phyloP scores from a whole-genome alignment of 1,284 basidiomycete species.

The Vanrija sp. region DNA sequence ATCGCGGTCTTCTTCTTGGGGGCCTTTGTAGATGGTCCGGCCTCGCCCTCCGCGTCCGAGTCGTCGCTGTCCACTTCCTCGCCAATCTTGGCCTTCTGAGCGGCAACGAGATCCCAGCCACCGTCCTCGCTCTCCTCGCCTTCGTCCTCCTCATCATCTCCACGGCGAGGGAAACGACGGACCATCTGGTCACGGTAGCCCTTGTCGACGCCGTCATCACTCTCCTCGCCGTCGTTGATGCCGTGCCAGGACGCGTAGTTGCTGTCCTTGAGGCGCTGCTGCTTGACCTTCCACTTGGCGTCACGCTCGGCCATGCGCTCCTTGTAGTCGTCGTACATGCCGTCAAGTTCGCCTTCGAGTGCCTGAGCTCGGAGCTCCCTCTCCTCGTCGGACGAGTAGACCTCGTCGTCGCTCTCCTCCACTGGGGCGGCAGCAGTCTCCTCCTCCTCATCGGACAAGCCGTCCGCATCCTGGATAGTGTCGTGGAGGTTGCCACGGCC shows the following conservation, averaged over 20 bases:
- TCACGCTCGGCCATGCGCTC: constrained; percentile 78
- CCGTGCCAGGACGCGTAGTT: constrained; percentile 72
- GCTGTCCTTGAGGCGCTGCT: constrained; percentile 71
- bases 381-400: constrained; percentile 66
- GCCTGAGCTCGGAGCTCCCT: constrained; percentile 59
- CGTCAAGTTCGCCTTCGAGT: constrained; percentile 83
- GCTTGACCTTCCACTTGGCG: constrained; percentile 82
- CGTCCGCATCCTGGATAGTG: constrained; percentile 52
- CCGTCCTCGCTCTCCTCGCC: constrained; percentile 57
- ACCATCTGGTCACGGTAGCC: constrained; percentile 27
- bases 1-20: constrained; percentile 19
- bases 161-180: constrained; percentile 26
- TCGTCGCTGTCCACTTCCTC: constrained; percentile 54
- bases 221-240: constrained; percentile 51
- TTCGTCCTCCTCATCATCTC: constrained; percentile 54
- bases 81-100: constrained; percentile 59
- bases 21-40: constrained; percentile 18
- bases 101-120: constrained; percentile 71
- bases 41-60: constrained; percentile 35
- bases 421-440: constrained; percentile 4
- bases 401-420: constrained; percentile 54
- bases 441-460: constrained; percentile 49
- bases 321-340: constrained; percentile 82
- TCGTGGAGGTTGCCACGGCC: constrained; percentile 51
- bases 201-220: constrained; percentile 48